phyloP scores from a whole-genome alignment of 2,329 filamentous ascomycete species.

The Trichoderma sp. region DNA sequence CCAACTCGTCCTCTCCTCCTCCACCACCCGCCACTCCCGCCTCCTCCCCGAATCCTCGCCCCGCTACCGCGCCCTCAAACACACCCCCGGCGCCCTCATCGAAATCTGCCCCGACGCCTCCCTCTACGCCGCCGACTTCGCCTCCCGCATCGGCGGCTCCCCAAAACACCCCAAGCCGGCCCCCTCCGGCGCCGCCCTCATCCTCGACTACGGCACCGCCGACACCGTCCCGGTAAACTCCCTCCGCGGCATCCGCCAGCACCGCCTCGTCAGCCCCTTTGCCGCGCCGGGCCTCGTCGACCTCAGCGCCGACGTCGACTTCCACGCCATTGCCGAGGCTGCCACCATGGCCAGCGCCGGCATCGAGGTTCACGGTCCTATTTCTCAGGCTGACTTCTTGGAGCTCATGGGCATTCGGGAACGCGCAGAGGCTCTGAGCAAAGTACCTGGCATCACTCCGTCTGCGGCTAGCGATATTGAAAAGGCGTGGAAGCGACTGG shows the following conservation, averaged over 20 bases:
- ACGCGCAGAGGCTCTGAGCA: slow-evolving; percentile 68
- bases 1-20: slow-evolving; percentile 75
- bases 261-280: slow-evolving; percentile 78
- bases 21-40: slow-evolving; percentile 77
- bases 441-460: slow-evolving; percentile 43
- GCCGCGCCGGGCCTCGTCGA: slow-evolving; percentile 79
- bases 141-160: slow-evolving; percentile 77
- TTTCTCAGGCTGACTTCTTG: slow-evolving; percentile 81
- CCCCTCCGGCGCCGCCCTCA: slow-evolving; percentile 84
- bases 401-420: slow-evolving; percentile 79
- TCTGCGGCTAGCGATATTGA: slow-evolving; percentile 64
- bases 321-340: slow-evolving; percentile 79
- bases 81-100: slow-evolving; percentile 68
- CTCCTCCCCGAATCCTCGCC: slow-evolving; percentile 81
- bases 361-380: slow-evolving; percentile 89
- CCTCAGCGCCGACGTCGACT: slow-evolving; percentile 91
- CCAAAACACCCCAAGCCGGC: slow-evolving; percentile 53
- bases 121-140: slow-evolving; percentile 78
- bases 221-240: slow-evolving; percentile 82
- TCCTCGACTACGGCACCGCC: slow-evolving; percentile 89
- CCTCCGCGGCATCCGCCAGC: slow-evolving; percentile 80
- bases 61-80: slow-evolving; percentile 75
- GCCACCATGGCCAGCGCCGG: slow-evolving; percentile 73
- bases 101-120: slow-evolving; percentile 89
- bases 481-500: slow-evolving; percentile 74